phyloP scores from a whole-genome alignment of 257 asterid genomes.

The Penstemon newberryi region DNA sequence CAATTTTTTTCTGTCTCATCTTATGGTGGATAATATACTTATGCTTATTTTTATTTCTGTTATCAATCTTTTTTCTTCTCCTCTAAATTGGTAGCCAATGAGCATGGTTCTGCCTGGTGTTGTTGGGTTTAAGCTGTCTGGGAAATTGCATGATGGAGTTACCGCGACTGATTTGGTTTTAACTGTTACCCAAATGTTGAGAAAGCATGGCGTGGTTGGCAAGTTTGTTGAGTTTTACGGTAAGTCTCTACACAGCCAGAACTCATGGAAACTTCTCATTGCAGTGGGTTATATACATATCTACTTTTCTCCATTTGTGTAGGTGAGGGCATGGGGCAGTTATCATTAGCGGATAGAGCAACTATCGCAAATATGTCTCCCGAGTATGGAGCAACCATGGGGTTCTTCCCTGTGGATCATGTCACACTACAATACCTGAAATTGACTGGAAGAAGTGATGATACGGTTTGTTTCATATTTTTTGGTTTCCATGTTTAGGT shows the following conservation, averaged over 20 bases:
- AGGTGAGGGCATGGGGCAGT: slow-evolving; percentile 82
- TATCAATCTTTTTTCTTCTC: background rate
- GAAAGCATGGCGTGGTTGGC: slow-evolving; percentile 93
- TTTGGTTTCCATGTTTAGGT: slow-evolving; percentile 3
- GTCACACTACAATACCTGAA: slow-evolving; percentile 78
- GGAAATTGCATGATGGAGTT: slow-evolving; percentile 73
- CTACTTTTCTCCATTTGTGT: slow-evolving; percentile 16
- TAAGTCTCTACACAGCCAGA: slow-evolving; percentile 27
- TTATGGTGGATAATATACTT: background rate
- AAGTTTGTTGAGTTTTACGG: slow-evolving; percentile 86
- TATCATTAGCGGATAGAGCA: slow-evolving; percentile 90
- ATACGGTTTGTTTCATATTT: slow-evolving; percentile 48
- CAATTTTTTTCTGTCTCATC: background rate
- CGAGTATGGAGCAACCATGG: slow-evolving; percentile 98
- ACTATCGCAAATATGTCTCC: slow-evolving; percentile 98
- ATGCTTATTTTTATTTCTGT: background rate
- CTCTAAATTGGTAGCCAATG: slow-evolving; percentile 61
- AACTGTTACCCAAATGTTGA: slow-evolving; percentile 84
- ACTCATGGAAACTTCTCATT: slow-evolving; percentile 3
- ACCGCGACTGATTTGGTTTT: slow-evolving; percentile 95
- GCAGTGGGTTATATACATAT: background rate
- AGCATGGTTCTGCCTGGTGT: slow-evolving; percentile 98
- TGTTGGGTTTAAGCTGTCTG: slow-evolving; percentile 81
- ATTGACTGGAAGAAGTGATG: slow-evolving; percentile 85
- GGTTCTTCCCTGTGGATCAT: slow-evolving; percentile 94